Base-by-base conservation (phyloP, 306 rosid species). In the Pyrus pyrifolia region DNA sequence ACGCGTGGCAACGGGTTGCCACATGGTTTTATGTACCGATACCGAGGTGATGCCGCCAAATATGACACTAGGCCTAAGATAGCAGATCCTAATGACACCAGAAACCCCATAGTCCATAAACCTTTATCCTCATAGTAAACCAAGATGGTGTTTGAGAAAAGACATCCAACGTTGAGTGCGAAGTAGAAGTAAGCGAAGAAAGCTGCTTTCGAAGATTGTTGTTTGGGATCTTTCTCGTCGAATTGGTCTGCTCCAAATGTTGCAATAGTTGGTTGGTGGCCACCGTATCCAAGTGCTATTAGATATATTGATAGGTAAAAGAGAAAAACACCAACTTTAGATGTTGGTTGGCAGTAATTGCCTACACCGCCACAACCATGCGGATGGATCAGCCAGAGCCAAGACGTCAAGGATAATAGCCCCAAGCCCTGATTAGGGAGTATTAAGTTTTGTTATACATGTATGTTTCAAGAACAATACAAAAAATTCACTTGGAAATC, bases 181-280 rank as follows among this genome's bases (percentile, higher is more conserved):
- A 91, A 65, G 70, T 91, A 91, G 80, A 88, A 90, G 72, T 83
- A 88, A 72, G 87, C 77, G 30, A 88, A 90, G 82, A 88, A 90
- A 3, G 87, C 83, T 33, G 81, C 83, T 53, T 84, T 91, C 12
- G 91, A 87, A 59, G 60, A 53, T 64, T 84, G 51, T n/a, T 88
- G 86, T 62, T 82, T 75, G 2, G 88, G 78, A 73, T 90, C 76
- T 5, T 63, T 81, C 51, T 85, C 91, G 17, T 88, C 91, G 44
- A 87, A 91, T 40, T 88, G 96, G 73, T 88, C 93, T 13, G 93
- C 86, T 15, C 93, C 96, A 57, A 88, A 85, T 22, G 92, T 89
- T 35, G 90, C 90, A 12, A 87, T 67, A 1, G 82, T 87, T 19
- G 93, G 93, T 25, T 89, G 91, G 64, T 87, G 87, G 33, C 91